Conservation (phyloP, 305 asterid genomes). For the Stenogyne calaminthoides region DNA sequence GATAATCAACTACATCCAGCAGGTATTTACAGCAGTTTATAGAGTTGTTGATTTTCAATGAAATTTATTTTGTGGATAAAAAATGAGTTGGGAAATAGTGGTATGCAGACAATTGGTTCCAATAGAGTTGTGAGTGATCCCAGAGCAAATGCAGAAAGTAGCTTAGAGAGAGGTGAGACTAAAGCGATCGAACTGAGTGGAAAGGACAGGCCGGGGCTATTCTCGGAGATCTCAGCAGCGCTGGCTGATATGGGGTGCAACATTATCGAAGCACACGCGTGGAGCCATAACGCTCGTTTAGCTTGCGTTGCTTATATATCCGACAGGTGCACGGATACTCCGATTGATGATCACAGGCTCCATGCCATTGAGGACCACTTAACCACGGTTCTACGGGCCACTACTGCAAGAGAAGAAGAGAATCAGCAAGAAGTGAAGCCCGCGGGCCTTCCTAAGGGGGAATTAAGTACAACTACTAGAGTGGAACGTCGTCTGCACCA, state of each 20-base stretch:
- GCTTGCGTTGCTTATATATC: conserved; percentile 76
- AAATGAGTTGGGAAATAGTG: background rate
- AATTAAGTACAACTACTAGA: conserved; percentile 43
- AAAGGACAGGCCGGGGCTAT: conserved; percentile 71
- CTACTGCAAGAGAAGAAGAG: conserved; percentile 39
- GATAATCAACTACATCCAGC: conserved; percentile 62
- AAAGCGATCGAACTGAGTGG: conserved; percentile 79
- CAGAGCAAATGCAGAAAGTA: conserved; percentile 33
- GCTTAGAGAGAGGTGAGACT: conserved; percentile 31
- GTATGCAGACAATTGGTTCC: conserved; percentile 46
- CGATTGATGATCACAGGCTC: conserved; percentile 56
- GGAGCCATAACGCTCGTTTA: conserved; percentile 75
- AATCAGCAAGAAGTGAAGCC: conserved; percentile 53
- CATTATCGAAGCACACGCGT: conserved; percentile 74
- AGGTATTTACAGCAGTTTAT: conserved; percentile 37
- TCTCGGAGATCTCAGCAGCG: conserved; percentile 89
- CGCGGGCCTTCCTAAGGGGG: conserved; percentile 50
- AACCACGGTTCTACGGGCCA: conserved; percentile 63
- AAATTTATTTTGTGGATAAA: background rate
- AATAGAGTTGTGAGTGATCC: conserved; percentile 25
- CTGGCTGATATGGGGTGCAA: conserved; percentile 72
- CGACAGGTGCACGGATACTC: conserved; percentile 40
- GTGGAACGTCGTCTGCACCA: conserved; percentile 81
- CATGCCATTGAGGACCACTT: conserved; percentile 64
- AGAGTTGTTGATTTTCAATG: background rate